These are phyloP conservation scores for Pythium chondricola DNA, from an alignment of 352 stramenopile species.

Conservation along the genomic window DNA sequence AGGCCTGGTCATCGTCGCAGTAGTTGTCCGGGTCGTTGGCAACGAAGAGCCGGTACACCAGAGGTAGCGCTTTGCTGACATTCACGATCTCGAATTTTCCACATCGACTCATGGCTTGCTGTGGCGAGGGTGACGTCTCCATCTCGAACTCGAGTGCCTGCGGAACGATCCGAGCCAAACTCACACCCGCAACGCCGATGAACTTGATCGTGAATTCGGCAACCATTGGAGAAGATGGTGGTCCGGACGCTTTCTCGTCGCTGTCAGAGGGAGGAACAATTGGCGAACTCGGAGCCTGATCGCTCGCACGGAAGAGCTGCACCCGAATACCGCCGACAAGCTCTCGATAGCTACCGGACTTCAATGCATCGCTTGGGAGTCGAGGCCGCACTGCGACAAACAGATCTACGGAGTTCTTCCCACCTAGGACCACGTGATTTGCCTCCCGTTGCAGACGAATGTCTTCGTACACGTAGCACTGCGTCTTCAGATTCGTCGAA, in stretches of 20 bases:
- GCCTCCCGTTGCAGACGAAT: constrained; percentile 60
- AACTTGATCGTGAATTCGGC: constrained; percentile 88
- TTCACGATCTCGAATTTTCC: constrained; percentile 77
- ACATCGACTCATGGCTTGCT: constrained; percentile 27
- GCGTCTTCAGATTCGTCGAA: constrained; percentile 84
- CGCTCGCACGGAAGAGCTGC: constrained; percentile 49
- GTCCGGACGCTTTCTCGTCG: constrained; percentile 50
- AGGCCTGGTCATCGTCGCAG: constrained; percentile 67
- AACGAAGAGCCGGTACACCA: constrained; percentile 73
- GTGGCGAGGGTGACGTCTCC: constrained; percentile 38
- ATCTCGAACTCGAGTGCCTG: constrained; percentile 72
- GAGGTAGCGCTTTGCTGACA: constrained; percentile 68
- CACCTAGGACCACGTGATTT: constrained; percentile 60
- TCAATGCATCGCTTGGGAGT: constrained; percentile 72
- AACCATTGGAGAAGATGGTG: constrained; percentile 55
- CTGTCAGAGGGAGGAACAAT: constrained; percentile 5
- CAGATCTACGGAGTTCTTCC: constrained; percentile 60
- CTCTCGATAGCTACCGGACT: constrained; percentile 68
- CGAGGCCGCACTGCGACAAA: constrained; percentile 78
- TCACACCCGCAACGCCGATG: constrained; percentile 74
- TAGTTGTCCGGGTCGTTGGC: constrained; percentile 55
- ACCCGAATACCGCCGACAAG: constrained; percentile 85
- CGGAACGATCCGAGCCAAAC: constrained; percentile 63
- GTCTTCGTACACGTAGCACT: constrained; percentile 87
- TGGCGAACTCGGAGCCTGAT: neutral